Base-by-base conservation (phyloP, 441 rosid genomes). In the Lagerstroemia fauriei region DNA sequence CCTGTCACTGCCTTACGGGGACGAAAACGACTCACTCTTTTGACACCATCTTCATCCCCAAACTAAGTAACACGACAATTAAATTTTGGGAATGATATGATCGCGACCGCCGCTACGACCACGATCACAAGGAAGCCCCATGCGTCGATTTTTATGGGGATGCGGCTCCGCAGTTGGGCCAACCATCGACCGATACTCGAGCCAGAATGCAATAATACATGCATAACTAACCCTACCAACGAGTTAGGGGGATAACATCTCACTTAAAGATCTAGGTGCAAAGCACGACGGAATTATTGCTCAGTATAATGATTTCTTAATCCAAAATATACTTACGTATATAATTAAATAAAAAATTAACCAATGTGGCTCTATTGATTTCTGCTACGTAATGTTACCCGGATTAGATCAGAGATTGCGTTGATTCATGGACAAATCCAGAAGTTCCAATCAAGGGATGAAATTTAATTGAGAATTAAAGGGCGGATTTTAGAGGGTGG, bases 71-170 rank as follows among this genome's bases (percentile, higher is more conserved):
- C 17, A 32, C 73, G 73, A 69, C 73, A 69, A 69, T 17, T 31
- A 34, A 69, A 34, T 32, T 69, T 32, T 69, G 46, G 73, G 73
- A 32, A 69, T 69, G 73, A 69, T 69, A 69, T 32, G 73, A 69
- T 32, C 18, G 73, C 34, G 73, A 69, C 73, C 29, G 38, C 59
- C 22, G 4, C 73, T 6, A 18, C 34, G 73, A 69, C 46, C 44
- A 6, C 73, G 73, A 31, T n/a, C 27, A 1, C 68, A 13, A 10
- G 16, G 46, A 17, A 22, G 24, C 29, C 24, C 73, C 73, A 7
- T 69, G 17, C 71, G 4, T 29, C 1, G 38, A 32, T 69, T 34
- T 69, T 69, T 32, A 31, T 69, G 73, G 32, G 73, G 73, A 61
- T 69, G 73, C 34, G 73, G 73, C 20, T 69, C 73, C 34, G 17